Percentiles rank a stretch among this genome's conserved stretches.
Conservation (phyloP, 768 basidiomycete species). For the Ramaria rubella region DNA sequence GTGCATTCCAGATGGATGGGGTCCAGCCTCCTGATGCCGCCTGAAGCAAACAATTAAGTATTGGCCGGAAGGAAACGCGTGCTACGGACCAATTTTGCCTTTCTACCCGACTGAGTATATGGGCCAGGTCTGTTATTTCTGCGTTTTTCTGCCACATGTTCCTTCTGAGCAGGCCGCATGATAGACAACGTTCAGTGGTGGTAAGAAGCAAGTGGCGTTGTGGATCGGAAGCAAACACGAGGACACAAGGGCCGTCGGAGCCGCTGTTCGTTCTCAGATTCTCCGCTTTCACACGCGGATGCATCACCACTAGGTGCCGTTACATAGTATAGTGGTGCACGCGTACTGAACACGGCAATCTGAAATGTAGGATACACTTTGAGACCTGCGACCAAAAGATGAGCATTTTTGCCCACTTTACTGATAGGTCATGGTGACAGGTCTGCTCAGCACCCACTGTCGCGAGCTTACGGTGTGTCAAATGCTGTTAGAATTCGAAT, state of each 20-base stretch:
- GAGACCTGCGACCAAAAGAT: too few species aligned
- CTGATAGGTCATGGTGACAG: too few species aligned
- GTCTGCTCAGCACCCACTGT: too few species aligned
- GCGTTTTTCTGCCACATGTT: neutral
- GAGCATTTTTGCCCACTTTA: too few species aligned
- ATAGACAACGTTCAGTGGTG: neutral
- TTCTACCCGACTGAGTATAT: neutral
- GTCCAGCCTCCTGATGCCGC: constrained; percentile 3
- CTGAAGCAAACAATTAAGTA: neutral
- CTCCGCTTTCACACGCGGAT: too few species aligned
- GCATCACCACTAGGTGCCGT: too few species aligned
- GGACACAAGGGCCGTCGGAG: neutral
- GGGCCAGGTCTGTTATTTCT: neutral
- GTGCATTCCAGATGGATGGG: constrained; percentile 7
- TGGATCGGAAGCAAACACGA: constrained; percentile 1
- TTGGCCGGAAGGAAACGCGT: neutral
- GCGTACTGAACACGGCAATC: too few species aligned
- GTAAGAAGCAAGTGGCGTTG: neutral
- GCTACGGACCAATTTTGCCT: constrained; percentile 7
- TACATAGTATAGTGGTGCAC: too few species aligned
- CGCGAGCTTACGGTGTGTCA: too few species aligned
- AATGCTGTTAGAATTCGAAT: too few species aligned
- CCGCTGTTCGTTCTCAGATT: too few species aligned
- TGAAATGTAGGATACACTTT: too few species aligned
- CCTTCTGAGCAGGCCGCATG: constrained; percentile 1